phyloP scores from a whole-genome alignment of 345 rosid genomes.

The Eucalyptus pauciflora region DNA sequence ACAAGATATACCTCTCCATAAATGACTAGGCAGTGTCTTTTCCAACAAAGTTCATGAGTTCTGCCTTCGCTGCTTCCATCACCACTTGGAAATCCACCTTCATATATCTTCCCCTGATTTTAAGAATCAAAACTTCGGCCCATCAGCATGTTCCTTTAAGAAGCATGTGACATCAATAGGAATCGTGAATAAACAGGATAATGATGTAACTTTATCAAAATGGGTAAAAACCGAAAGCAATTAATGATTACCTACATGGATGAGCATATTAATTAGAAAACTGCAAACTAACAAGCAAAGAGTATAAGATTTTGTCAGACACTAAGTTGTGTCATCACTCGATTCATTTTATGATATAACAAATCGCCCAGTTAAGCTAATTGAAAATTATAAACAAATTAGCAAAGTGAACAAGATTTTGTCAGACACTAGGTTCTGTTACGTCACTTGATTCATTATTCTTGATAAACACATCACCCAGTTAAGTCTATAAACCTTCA shows the following conservation, averaged over 20 bases:
- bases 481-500: not conserved
- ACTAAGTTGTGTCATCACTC: not conserved
- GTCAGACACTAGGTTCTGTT: not conserved
- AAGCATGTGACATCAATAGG: not conserved
- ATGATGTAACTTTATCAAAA: not conserved
- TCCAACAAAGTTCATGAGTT: conserved; percentile 40
- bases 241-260: not conserved
- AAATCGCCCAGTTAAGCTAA: not conserved
- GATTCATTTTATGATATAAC: not conserved
- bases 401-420: not conserved
- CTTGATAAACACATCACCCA: not conserved
- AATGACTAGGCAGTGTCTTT: conserved; percentile 15
- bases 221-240: not conserved
- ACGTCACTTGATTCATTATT: not conserved
- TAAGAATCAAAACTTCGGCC: not conserved
- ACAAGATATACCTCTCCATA: not conserved
- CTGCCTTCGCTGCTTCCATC: conserved; percentile 81
- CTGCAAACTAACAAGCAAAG: not conserved
- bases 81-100: conserved; percentile 52
- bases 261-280: not conserved
- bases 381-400: not conserved
- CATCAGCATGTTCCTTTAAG: not conserved
- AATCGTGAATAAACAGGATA: not conserved
- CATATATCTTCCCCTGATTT: conserved; percentile 71
- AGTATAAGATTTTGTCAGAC: not conserved